These are phyloP conservation scores for Tuber melanosporum DNA, from an alignment of 495 filamentous ascomycete genomes.

Conservation along the genomic window DNA sequence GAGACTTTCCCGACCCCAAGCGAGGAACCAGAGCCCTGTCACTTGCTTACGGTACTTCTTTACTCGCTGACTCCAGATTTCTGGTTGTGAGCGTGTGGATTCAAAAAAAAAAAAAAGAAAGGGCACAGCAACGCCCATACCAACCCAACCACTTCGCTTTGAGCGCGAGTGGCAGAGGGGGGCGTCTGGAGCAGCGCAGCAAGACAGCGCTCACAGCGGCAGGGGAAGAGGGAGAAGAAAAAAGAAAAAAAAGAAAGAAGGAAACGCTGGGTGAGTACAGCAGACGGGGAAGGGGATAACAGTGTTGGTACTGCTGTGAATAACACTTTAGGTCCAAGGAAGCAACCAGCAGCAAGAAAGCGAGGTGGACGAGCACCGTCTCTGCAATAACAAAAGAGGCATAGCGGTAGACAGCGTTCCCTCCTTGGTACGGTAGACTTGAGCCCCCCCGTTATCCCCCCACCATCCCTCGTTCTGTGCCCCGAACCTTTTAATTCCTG, in stretches of 20 bases:
- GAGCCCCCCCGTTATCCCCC: conserved; percentile 10
- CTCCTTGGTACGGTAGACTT: background rate
- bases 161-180: background rate
- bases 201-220: background rate
- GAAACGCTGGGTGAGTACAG: conserved; percentile 4
- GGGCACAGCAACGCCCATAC: background rate
- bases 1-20: background rate
- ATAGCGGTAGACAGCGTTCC: background rate
- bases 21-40: background rate
- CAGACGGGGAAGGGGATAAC: conserved; percentile 1
- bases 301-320: background rate
- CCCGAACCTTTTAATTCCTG: conserved; percentile 9
- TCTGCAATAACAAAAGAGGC: background rate
- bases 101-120: background rate
- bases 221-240: background rate
- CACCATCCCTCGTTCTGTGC: conserved; percentile 17
- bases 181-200: background rate
- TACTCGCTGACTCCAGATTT: background rate
- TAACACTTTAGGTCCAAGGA: background rate
- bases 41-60: background rate
- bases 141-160: conserved; percentile 2
- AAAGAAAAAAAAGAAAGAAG: background rate
- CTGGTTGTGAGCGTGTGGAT: background rate
- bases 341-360: background rate
- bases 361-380: background rate